These are phyloP conservation scores for Penicillium sp. DNA, from an alignment of 2,329 filamentous ascomycete species.

Conservation along the genomic window DNA sequence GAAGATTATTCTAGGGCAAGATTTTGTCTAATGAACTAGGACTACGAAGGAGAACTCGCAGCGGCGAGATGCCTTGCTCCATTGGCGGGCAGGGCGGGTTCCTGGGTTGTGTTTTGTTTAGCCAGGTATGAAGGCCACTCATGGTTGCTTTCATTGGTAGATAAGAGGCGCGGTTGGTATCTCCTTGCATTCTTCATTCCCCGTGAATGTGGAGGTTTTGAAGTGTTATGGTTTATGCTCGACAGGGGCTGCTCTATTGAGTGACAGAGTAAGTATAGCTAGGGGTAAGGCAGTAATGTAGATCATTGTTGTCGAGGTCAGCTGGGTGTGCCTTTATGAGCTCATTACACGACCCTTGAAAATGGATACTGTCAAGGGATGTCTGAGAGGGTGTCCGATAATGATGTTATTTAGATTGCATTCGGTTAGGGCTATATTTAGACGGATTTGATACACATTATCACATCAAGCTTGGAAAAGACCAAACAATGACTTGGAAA, in stretches of 20 bases:
- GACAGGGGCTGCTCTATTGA: constrained; percentile 11
- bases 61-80: constrained; percentile 12
- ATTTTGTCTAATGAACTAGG: neutral
- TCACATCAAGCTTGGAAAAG: neutral
- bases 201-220: constrained; percentile 18
- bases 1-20: neutral
- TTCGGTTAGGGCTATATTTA: neutral
- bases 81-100: constrained; percentile 8
- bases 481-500: neutral
- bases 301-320: neutral
- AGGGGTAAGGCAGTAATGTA: constrained; percentile 1
- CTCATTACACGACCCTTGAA: neutral
- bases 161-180: constrained; percentile 6
- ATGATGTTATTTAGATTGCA: neutral
- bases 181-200: constrained; percentile 24
- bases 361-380: constrained; percentile 3
- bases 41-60: constrained; percentile 11
- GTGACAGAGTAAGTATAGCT: neutral
- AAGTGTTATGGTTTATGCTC: neutral
- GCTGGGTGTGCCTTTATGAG: neutral
- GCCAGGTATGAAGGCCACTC: constrained; percentile 9
- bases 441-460: neutral
- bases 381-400: neutral
- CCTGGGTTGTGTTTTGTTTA: constrained; percentile 2
- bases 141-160: constrained; percentile 13